Evolutionary conservation across 257 asterid genomes (phyloP).

Genomic region (Linaria vulgaris): DNA sequence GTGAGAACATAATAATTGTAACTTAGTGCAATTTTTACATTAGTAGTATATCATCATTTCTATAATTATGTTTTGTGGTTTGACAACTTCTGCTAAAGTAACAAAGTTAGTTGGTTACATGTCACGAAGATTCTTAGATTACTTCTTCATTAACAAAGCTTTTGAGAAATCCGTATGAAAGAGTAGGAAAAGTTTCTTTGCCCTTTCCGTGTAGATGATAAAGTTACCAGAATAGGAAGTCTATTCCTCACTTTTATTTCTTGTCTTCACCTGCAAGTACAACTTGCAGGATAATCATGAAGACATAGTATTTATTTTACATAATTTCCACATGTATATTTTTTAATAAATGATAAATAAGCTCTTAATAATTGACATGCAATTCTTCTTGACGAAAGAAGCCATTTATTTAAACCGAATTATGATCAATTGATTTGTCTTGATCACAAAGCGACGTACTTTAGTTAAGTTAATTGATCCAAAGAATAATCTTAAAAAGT

Average conservation of each 20-base stretch:
- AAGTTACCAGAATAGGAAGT: conserved; percentile 39
- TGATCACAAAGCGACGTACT: too few relatives aligned
- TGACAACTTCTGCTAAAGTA: conserved; percentile 34
- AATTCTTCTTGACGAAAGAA: neutral
- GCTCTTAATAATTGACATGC: neutral
- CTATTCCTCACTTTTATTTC: conserved; percentile 36
- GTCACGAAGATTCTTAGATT: conserved; percentile 41
- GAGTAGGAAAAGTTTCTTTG: conserved; percentile 34
- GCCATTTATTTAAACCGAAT: too few relatives aligned
- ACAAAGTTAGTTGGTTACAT: conserved; percentile 50
- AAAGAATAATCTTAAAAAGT: too few relatives aligned
- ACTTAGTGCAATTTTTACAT: conserved; percentile 2
- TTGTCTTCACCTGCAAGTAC: conserved; percentile 36
- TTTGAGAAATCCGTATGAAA: conserved; percentile 33
- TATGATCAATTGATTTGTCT: too few relatives aligned
- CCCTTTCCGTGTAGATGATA: conserved; percentile 34
- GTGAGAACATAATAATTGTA: neutral
- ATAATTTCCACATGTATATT: neutral
- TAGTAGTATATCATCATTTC: conserved; percentile 22
- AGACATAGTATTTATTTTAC: neutral
- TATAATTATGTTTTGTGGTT: conserved; percentile 32
- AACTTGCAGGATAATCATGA: conserved; percentile 20
- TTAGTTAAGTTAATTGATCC: too few relatives aligned
- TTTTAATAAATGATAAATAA: neutral
- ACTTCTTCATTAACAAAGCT: conserved; percentile 31